These are phyloP conservation scores for Fusarium keratoplasticum DNA, from an alignment of 2,329 filamentous ascomycete genomes.

Conservation along the genomic window DNA sequence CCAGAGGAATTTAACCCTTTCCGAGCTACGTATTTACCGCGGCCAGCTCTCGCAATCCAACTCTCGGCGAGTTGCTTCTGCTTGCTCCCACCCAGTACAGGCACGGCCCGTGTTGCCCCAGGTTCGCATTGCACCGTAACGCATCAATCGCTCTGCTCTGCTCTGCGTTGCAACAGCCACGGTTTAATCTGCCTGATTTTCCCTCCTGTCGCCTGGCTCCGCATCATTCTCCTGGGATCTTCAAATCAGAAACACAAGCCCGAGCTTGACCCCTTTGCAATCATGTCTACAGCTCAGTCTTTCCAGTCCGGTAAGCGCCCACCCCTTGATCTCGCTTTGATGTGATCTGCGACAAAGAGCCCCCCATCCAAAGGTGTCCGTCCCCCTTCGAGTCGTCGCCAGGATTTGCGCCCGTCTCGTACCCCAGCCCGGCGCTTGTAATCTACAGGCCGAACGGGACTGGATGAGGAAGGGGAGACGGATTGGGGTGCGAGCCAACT, in stretches of 20 bases:
- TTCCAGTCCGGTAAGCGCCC: conserved; percentile 45
- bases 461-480: conserved; percentile 31
- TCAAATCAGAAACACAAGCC: conserved; percentile 41
- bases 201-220: conserved; percentile 30
- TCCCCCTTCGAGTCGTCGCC: conserved; percentile 33
- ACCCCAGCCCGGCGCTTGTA: conserved; percentile 39
- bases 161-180: conserved; percentile 31
- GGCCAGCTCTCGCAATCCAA: conserved; percentile 30
- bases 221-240: conserved; percentile 37
- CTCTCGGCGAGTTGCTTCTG: conserved; percentile 17
- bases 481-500: conserved; percentile 39
- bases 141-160: conserved; percentile 19
- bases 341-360: conserved; percentile 42
- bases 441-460: conserved; percentile 35
- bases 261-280: conserved; percentile 42
- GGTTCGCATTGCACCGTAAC: conserved; percentile 25
- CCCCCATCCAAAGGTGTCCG: conserved; percentile 28
- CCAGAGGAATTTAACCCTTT: conserved; percentile 49
- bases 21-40: conserved; percentile 38
- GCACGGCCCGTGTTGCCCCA: conserved; percentile 13
- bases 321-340: conserved; percentile 47
- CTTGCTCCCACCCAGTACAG: conserved; percentile 7
- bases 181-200: conserved; percentile 27
- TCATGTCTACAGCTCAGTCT: conserved; percentile 44
- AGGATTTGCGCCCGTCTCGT: conserved; percentile 32